Evolutionary conservation across 2,329 filamentous ascomycete genomes (phyloP), one percentile per base, ranked within the genome.

Genomic region (Colletotrichum eremochloae): DNA sequence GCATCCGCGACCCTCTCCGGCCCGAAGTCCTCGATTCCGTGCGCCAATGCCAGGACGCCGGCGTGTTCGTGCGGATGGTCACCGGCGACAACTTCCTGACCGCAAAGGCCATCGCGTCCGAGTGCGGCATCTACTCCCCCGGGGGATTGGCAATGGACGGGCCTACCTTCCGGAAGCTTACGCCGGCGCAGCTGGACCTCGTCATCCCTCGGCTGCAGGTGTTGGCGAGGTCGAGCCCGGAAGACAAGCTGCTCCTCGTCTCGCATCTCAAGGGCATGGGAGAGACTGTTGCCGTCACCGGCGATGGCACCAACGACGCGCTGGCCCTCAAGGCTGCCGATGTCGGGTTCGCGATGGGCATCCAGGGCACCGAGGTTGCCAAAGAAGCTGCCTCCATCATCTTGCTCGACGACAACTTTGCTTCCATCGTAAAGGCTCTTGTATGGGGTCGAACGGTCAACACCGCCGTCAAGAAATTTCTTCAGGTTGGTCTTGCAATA

Each of bases 41-140:
- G 9, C 75, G 77, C 2, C 79, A 84, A 67, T 85, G 83, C 5
- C 82, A 82, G n/a, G 82, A 81, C 29, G 84, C 83, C 36, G 84
- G 84, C 56, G 81, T 84, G 2, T 80, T 84, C 18, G 84, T 85
- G 74, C 83, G 84, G 74, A 86, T 86, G 83, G 84, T 86, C n/a
- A 85, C 84, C 2, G 84, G 83, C 20, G 82, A 85, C 72, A 85
- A 85, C 70, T 84, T 93, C 74, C 85, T 90, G 29, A 95, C 93
- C 31, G 93, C 92, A 11, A 89, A 89, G 63, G 93, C 93, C 3
- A 95, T 95, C 75, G 92, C 93, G 2, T 86, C 84, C 11, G 91
- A 94, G 71, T 95, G 93, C 74, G 93, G 93, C 62, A 93, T 94
- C 70, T 87, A 87, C 80, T 87, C 86, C 24, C 75, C 81, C 18